Evolutionary conservation across 2,329 filamentous ascomycete genomes (phyloP).

Genomic region (Aspergillus cejpii): DNA sequence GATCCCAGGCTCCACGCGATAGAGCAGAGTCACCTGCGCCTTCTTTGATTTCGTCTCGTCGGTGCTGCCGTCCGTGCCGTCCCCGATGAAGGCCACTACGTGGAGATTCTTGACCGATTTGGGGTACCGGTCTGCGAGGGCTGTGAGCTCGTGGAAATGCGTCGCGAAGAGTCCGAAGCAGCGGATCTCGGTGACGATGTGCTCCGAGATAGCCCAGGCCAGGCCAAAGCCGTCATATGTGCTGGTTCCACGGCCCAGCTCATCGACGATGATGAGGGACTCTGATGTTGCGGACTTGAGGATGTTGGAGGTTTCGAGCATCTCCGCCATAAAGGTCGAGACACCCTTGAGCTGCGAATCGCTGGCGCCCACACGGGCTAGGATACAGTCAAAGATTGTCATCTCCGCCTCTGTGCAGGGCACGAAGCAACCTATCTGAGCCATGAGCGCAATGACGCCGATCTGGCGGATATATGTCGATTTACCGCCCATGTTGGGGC

Average conservation of each 20-base stretch:
- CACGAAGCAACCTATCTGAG: constrained; percentile 93
- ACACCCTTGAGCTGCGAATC: constrained; percentile 97
- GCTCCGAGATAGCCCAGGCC: constrained; percentile 98
- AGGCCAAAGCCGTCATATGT: constrained; percentile 98
- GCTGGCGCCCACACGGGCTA: constrained; percentile 89
- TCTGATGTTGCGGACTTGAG: constrained; percentile 93
- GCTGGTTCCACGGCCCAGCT: constrained; percentile 90
- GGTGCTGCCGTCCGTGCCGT: constrained; percentile 43
- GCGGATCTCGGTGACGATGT: constrained; percentile 91
- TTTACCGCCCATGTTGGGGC: constrained; percentile 98
- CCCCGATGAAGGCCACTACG: constrained; percentile 84
- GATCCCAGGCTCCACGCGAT: constrained; percentile 92
- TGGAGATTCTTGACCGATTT: constrained; percentile 83
- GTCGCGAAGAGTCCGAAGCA: constrained; percentile 95
- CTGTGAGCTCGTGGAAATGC: constrained; percentile 96
- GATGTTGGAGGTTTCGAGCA: constrained; percentile 98
- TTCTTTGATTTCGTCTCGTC: constrained; percentile 50
- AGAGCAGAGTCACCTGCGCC: constrained; percentile 83
- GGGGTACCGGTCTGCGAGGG: constrained; percentile 75
- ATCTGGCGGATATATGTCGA: constrained; percentile 98
- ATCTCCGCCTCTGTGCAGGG: constrained; percentile 85
- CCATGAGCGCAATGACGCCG: constrained; percentile 94
- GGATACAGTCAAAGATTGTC: constrained; percentile 93
- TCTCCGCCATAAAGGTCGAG: constrained; percentile 98
- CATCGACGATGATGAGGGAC: constrained; percentile 96